Base-by-base conservation (phyloP, 2,329 filamentous ascomycete species). In the Fusarium brachygibbosum region DNA sequence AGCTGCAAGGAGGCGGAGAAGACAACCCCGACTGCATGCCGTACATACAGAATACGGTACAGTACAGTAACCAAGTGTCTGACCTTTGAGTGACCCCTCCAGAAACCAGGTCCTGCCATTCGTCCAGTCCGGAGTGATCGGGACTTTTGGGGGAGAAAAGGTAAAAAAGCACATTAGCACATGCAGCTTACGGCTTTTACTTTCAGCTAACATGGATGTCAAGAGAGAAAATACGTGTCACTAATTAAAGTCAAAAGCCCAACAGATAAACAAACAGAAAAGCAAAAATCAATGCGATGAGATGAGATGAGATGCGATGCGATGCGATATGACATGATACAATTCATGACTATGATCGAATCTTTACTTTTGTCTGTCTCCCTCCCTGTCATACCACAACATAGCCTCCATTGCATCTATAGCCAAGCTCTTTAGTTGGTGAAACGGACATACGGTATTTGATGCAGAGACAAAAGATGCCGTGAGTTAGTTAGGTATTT, bases 1-100 rank as follows among this genome's bases (percentile, higher is more conserved):
- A 50, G 28, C 56, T 69, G 66, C 66, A 69, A 58, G 67, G 67
- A 70, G 67, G 58, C 52, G 66, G 66, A 58, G 58, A 69, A 55
- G 9, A 29, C 8, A 9, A 28, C 28, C 6, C 28, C 9, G 48
- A 62, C 44, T 28, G 35, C 54, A 61, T 59, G 38, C 45, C 42
- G 11, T 23, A 37, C 41, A 25, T 34, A 34, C 32, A 35, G 23
- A 25, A 25, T 25, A 25, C 23, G 23, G 14, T 35, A 35, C 6
- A 35, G 41, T 44, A n/a, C 13, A 44, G 41, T 44, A 29, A 38
- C 31, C 46, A 46, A 38, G 32, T 69, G 55, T 58, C 52, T 66
- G 34, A 48, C 35, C 41, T 54, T 19, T 45, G 25, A 45, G 28
- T 55, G 34, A 46, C 56, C 29, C 66, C 55, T 69, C 32, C 52